phyloP scores from a whole-genome alignment of 139 green algal species.

The Eudorina sp. region DNA sequence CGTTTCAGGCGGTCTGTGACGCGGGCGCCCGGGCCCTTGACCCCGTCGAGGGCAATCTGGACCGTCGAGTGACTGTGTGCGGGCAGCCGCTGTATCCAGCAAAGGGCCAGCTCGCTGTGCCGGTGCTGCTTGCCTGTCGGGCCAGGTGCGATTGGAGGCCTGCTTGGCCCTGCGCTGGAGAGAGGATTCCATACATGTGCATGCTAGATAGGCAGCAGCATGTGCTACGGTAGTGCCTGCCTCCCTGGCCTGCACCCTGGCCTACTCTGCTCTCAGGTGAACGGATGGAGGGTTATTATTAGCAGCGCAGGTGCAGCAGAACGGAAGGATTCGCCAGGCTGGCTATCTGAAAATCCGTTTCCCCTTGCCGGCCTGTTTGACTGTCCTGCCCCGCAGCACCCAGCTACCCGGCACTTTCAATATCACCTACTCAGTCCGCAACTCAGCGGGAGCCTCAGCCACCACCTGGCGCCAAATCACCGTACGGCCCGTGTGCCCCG shows the following conservation, averaged over 20 bases:
- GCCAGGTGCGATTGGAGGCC: neutral
- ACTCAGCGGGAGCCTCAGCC: neutral
- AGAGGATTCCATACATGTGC: too few relatives aligned
- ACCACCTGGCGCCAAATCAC: neutral
- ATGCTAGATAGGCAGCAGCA: too few relatives aligned
- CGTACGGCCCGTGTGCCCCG: neutral
- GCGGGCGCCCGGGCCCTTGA: slow-evolving; percentile 47
- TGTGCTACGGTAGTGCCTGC: too few relatives aligned
- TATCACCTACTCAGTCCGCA: slow-evolving; percentile 38
- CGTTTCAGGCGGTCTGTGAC: slow-evolving; percentile 53
- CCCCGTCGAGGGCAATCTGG: slow-evolving; percentile 53
- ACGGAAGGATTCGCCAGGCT: neutral
- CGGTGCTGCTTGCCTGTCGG: slow-evolving; percentile 42
- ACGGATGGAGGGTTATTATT: too few relatives aligned
- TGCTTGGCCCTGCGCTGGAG: neutral
- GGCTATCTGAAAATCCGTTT: neutral
- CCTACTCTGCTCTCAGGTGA: too few relatives aligned
- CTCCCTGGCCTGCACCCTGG: too few relatives aligned
- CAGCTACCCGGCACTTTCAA: slow-evolving; percentile 21
- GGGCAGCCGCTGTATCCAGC: neutral
- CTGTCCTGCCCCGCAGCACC: neutral
- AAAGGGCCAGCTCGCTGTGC: slow-evolving; percentile 10
- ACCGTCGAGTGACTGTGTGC: slow-evolving; percentile 49
- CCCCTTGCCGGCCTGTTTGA: neutral
- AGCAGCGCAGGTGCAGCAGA: too few relatives aligned